Evolutionary conservation across 768 basidiomycete genomes (phyloP).

Genomic region (Trametes gibbosa): DNA sequence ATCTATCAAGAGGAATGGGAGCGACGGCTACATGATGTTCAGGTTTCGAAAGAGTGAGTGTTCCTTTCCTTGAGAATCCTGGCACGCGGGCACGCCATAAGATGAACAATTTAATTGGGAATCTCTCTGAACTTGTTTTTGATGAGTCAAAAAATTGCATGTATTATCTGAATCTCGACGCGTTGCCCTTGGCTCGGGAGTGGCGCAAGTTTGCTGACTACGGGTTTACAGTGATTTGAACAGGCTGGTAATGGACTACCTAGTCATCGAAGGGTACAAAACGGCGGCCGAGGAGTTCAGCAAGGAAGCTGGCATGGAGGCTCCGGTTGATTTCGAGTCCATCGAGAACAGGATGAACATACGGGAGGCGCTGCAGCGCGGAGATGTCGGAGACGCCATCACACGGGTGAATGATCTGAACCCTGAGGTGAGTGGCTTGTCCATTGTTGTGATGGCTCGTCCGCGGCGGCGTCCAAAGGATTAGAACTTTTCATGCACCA

Average conservation of each 20-base stretch:
- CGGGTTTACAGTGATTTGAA: conserved; percentile 75
- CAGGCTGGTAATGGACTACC: conserved; percentile 93
- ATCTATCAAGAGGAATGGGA: conserved; percentile 89
- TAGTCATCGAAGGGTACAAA: conserved; percentile 97
- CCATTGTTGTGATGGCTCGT: conserved; percentile 7
- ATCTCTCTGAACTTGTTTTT: conserved; percentile 95
- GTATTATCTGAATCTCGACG: conserved; percentile 76
- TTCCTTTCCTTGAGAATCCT: conserved; percentile 14
- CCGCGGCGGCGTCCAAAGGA: conserved; percentile 48
- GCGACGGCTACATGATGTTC: conserved; percentile 74
- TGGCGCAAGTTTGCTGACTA: conserved; percentile 21
- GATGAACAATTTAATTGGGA: conserved; percentile 87
- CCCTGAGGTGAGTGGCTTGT: conserved; percentile 75
- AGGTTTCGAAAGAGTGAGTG: conserved; percentile 87
- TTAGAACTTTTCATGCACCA: conserved; percentile 98
- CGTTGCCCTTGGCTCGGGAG: conserved; percentile 15
- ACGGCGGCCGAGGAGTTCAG: conserved; percentile 94
- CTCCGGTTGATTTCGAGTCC: conserved; percentile 84
- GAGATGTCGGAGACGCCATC: conserved; percentile 94
- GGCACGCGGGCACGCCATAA: conserved; percentile 27
- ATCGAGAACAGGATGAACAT: conserved; percentile 95
- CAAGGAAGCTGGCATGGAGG: conserved; percentile 74
- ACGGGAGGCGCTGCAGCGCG: conserved; percentile 88
- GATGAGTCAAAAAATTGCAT: conserved; percentile 71
- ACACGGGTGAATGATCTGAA: conserved; percentile 94